Percentiles rank a stretch among this genome's conserved stretches.
These are phyloP conservation scores for Hortiboletus campestris DNA, from an alignment of 768 basidiomycete species.

Conservation along the genomic window DNA sequence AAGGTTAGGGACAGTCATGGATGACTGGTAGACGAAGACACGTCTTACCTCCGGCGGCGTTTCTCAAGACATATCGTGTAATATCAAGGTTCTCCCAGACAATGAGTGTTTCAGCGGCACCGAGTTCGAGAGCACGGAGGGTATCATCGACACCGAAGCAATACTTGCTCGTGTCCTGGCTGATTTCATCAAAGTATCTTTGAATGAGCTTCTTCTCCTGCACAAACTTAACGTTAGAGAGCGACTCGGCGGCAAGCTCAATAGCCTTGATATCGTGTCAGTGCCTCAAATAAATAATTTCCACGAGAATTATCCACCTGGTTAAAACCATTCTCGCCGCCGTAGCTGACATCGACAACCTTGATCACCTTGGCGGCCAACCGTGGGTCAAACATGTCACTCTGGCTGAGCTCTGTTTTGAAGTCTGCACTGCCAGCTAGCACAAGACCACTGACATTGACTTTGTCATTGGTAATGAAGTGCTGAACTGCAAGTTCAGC, in stretches of 20 bases:
- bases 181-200: conserved; percentile 99
- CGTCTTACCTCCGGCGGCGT: conserved; percentile 79
- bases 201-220: conserved; percentile 99
- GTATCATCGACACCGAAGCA: conserved; percentile 98
- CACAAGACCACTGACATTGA: conserved; percentile 95
- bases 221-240: conserved; percentile 98
- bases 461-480: conserved; percentile 96
- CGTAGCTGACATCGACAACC: conserved; percentile 97
- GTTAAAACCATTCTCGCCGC: conserved; percentile 98
- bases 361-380: conserved; percentile 93
- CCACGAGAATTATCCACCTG: conserved; percentile 54
- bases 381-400: conserved; percentile 93
- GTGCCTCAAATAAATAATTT: neutral
- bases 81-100: conserved; percentile 98
- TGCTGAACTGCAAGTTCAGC: conserved; percentile 96
- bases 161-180: conserved; percentile 93
- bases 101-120: conserved; percentile 94
- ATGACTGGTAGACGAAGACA: neutral
- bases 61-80: conserved; percentile 83
- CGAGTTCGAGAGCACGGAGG: conserved; percentile 92
- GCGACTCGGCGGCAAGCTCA: conserved; percentile 91
- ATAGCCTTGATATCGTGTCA: conserved; percentile 63
- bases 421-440: conserved; percentile 97
- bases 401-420: conserved; percentile 95
- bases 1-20: neutral